Evolutionary conservation across 495 filamentous ascomycete species (phyloP).

Genomic region (Amorphotheca resinae): DNA sequence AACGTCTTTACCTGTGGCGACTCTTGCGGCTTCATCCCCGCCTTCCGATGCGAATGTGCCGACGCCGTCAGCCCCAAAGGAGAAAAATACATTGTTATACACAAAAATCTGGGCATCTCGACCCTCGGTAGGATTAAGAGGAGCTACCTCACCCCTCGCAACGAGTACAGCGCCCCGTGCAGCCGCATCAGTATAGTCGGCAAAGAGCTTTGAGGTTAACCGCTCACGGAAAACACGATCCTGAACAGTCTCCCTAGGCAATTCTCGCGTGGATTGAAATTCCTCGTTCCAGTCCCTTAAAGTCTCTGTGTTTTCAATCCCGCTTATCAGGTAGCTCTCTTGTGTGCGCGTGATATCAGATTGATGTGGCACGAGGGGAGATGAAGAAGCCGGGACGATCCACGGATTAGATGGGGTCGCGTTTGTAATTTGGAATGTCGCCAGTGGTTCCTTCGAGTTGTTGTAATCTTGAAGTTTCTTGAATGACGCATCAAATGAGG

Average conservation of each 20-base stretch:
- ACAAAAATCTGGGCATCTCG: conserved; percentile 96
- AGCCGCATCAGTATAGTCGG: conserved; percentile 94
- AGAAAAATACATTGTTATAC: conserved; percentile 99
- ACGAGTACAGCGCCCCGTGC: conserved; percentile 88
- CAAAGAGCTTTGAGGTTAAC: conserved; percentile 87
- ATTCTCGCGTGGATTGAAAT: conserved; percentile 89
- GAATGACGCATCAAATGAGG: conserved; percentile 67
- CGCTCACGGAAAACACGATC: conserved; percentile 94
- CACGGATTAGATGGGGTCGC: conserved; percentile 85
- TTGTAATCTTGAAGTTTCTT: conserved; percentile 64
- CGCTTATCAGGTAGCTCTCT: conserved; percentile 80
- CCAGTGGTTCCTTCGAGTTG: conserved; percentile 71
- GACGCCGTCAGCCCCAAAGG: conserved; percentile 94
- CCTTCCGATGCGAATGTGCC: conserved; percentile 94
- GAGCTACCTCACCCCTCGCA: conserved; percentile 82
- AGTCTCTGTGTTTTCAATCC: conserved; percentile 85
- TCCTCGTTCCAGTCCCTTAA: conserved; percentile 98
- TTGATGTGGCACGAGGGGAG: conserved; percentile 55
- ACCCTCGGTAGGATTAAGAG: conserved; percentile 91
- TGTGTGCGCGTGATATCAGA: conserved; percentile 81
- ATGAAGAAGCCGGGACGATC: conserved; percentile 60
- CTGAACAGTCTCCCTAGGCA: conserved; percentile 84
- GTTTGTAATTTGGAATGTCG: conserved; percentile 91
- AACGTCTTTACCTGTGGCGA: conserved; percentile 95
- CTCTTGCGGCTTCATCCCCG: conserved; percentile 90